These are phyloP conservation scores for Hansenula lynferdii DNA, from an alignment of 1,139 yeast species.

Conservation along the genomic window DNA sequence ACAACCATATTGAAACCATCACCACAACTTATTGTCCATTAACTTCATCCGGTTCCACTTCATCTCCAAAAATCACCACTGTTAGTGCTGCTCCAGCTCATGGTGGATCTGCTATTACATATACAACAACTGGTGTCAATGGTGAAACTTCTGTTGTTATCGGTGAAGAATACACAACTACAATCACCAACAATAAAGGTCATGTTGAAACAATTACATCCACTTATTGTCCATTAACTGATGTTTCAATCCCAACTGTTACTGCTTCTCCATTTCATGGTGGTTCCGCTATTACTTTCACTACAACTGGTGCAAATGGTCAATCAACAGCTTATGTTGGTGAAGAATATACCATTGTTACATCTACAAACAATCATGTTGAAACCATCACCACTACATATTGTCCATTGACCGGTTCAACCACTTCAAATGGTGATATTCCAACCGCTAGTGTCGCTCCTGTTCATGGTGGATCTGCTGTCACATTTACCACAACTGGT, in stretches of 20 bases:
- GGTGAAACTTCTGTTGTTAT: not conserved
- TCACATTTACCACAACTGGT: not conserved
- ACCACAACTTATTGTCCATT: slow-evolving; percentile 1
- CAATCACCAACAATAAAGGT: not conserved
- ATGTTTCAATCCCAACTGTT: not conserved
- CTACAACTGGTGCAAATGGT: slow-evolving; percentile 1
- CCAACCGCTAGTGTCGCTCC: slow-evolving; percentile 1
- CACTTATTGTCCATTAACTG: slow-evolving; percentile 1
- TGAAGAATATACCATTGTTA: not conserved
- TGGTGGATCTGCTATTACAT: slow-evolving; percentile 1
- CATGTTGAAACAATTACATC: not conserved
- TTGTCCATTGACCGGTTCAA: not conserved
- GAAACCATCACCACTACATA: slow-evolving; percentile 1
- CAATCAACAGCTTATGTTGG: not conserved
- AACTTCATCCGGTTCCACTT: too few relatives aligned
- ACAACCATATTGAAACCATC: not conserved
- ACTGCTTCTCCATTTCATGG: slow-evolving; percentile 1
- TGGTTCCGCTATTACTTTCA: slow-evolving; percentile 1
- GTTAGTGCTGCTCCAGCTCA: not conserved
- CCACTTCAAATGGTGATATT: not conserved
- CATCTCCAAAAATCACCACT: too few relatives aligned
- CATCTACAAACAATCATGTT: not conserved
- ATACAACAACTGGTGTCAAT: not conserved
- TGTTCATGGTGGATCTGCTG: slow-evolving; percentile 1
- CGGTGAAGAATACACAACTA: not conserved